Evolutionary conservation across 345 rosid species (phyloP).

Genomic region (Adansonia digitata): DNA sequence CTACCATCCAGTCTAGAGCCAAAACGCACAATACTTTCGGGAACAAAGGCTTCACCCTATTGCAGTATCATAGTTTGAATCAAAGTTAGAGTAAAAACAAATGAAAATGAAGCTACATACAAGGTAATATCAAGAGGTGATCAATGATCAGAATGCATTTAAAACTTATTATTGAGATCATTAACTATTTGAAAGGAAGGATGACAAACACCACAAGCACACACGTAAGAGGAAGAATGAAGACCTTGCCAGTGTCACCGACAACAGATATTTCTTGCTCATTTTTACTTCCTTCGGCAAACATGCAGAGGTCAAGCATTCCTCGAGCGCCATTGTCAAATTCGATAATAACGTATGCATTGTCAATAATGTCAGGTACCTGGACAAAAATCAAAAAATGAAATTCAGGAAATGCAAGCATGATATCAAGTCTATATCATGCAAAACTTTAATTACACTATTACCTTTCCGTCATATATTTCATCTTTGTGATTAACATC

Average conservation of each 20-base stretch:
- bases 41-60: conserved; percentile 94
- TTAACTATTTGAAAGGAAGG: not conserved
- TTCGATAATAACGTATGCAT: conserved; percentile 80
- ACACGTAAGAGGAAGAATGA: not conserved
- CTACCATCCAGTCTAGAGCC: conserved; percentile 64
- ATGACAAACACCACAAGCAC: not conserved
- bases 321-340: conserved; percentile 89
- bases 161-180: not conserved
- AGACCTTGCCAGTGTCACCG: conserved; percentile 74
- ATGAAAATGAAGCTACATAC: not conserved
- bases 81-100: not conserved
- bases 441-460: not conserved
- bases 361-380: conserved; percentile 91
- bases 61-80: conserved; percentile 12
- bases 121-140: not conserved
- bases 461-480: conserved; percentile 80
- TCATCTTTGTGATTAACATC: conserved; percentile 93
- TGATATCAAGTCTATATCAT: not conserved
- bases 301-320: conserved; percentile 96
- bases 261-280: conserved; percentile 90
- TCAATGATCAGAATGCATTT: not conserved
- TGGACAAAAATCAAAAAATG: conserved; percentile 20
- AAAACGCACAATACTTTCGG: conserved; percentile 66
- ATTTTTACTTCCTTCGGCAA: conserved; percentile 94
- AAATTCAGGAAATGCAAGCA: not conserved